Base-by-base conservation (phyloP, 805 yeast genomes). In the Novakomyces olei region DNA sequence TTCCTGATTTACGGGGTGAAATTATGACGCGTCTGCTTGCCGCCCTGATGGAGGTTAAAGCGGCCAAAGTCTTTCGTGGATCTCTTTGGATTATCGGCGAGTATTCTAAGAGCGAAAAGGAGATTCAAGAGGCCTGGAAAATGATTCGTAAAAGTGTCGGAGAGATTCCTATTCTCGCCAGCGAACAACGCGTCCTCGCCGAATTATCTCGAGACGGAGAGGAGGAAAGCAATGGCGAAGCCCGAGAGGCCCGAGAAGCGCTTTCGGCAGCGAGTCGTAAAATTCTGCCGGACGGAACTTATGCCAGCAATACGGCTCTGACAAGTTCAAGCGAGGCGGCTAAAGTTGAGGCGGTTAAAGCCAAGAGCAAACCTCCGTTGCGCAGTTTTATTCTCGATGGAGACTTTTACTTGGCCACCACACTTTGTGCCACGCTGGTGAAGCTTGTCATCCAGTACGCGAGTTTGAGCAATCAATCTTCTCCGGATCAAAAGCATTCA, bases 81-180 rank as follows among this genome's bases (percentile, higher is more conserved):
- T 80, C 92, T 1, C 60, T 91, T 38, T 88, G 99, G 99, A 72
- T 88, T 32, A 56, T 88, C 44, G 98, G 99, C 53, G 98, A 91
- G 55, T 88, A 81, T 53, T 61, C 83, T 26, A 46, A 65, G 29
- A 73, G 72, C 33, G 80, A 72, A 41, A 53, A 61, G 17, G 75
- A 75, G 33, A 71, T 88, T 39, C 76, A 75, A 50, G 65, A 63
- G 17, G 72, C 91, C 4, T 91, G 98, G 98, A 74, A 68, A 44
- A 76, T 69, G 41, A 69, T 88, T 40, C 72, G 94, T 50, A 51
- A 67, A 20, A 69, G 78, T 40, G 59, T 88, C 37, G 98, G 98
- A 35, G 92, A 83, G 46, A 69, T 88, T 23, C 96, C 98, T 36
- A 78, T 88, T 40, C 53, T 79, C 34, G 71, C 81, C 29, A 59